Conservation (phyloP, 2,329 filamentous ascomycete genomes). For the Ciborinia camelliae region DNA sequence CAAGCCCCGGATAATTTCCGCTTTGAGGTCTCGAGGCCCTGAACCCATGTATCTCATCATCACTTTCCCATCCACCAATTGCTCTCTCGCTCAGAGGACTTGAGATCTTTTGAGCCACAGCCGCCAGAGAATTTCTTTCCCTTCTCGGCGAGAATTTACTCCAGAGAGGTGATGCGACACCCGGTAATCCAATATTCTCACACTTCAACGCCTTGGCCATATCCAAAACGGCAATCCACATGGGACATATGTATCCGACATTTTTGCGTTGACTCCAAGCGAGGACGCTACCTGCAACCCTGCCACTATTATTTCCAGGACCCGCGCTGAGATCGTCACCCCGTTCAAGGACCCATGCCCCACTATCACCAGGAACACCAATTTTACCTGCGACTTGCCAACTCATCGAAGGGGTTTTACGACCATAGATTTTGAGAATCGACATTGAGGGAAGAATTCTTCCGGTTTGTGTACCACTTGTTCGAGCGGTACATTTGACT, state of each 20-base stretch:
- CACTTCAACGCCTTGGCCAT: slow-evolving; percentile 77
- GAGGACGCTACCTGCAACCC: slow-evolving; percentile 84
- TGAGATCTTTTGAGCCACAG: not conserved
- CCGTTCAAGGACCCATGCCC: slow-evolving; percentile 89
- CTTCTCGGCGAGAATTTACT: not conserved
- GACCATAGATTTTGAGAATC: slow-evolving; percentile 83
- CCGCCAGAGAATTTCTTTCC: not conserved
- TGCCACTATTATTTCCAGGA: slow-evolving; percentile 60
- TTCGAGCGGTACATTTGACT: slow-evolving; percentile 86
- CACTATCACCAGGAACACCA: slow-evolving; percentile 81
- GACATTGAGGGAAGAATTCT: slow-evolving; percentile 74
- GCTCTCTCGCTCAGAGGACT: not conserved
- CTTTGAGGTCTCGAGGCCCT: not conserved
- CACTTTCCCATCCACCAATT: not conserved
- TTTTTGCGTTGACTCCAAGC: slow-evolving; percentile 79
- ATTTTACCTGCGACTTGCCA: slow-evolving; percentile 56
- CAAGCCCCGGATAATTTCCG: not conserved
- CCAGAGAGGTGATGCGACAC: slow-evolving; percentile 43
- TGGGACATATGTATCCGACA: slow-evolving; percentile 89
- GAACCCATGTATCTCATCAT: not conserved
- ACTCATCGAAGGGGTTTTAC: slow-evolving; percentile 72
- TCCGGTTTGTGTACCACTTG: slow-evolving; percentile 77
- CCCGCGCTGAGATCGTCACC: slow-evolving; percentile 95
- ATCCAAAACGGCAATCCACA: slow-evolving; percentile 85
- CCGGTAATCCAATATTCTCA: slow-evolving; percentile 66